Base-by-base conservation (phyloP, 805 yeast species). In the Barnettozyma sp. region DNA sequence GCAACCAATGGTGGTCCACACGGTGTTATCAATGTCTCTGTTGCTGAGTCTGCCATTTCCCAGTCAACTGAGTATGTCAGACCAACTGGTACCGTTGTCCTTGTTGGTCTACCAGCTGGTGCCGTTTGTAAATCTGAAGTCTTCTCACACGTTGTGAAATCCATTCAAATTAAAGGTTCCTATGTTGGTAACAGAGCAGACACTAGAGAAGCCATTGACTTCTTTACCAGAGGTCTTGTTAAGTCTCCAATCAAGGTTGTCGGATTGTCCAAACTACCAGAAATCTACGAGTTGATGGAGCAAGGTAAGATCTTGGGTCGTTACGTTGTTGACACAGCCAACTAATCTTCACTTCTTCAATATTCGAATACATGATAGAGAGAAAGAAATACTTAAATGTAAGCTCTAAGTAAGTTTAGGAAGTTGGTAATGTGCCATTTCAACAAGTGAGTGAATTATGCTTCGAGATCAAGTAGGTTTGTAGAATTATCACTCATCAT, bases 101-200 rank as follows among this genome's bases (percentile, higher is more conserved):
- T 70, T 48, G 85, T 80, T 48, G 87, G 87, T 52, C 66, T 85
- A 52, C 94, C 94, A 52, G 83, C 86, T 19, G 78, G 78, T 51
- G 90, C 92, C 44, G 71, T 73, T 59, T 74, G 77, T 53, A 67
- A 70, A 48, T 75, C 86, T 26, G 71, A 75, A 39, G 85, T 85
- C 37, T 80, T 83, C 67, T 65, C 69, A 46, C 76, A 82, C 35
- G 94, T 84, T 42, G 78, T 81, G 48, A 80, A 73, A 64, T 74
- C 84, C 40, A 67, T 81, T 59, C 66, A 68, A 54, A 78, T 84
- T 56, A 75, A 69, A 59, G 94, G 92, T 50, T 82, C 94, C 35
- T 82, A 82, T 57, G 94, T 84, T 44, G 95, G 94, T 52, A 82
- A 82, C 76, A 79, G 94, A 65, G 81, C 82, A 46, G 95, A 85